Conservation (phyloP, 106 monocot genomes). For the Cymbidium sinense region DNA sequence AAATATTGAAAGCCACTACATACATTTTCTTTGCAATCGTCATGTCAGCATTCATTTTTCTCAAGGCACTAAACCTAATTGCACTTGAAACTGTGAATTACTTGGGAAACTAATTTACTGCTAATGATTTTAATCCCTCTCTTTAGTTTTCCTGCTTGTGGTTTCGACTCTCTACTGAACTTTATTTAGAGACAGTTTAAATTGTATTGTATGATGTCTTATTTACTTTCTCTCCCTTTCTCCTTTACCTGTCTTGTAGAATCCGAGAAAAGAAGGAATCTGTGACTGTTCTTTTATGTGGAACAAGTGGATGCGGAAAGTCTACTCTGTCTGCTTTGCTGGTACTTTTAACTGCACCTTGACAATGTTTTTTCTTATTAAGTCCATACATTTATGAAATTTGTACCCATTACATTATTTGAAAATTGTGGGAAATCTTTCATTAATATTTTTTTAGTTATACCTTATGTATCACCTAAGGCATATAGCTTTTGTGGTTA, state of each 20-base stretch:
- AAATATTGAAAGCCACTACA: too few species aligned
- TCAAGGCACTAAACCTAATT: too few species aligned
- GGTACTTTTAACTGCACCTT: slow-evolving; percentile 26
- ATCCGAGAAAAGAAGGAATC: slow-evolving; percentile 85
- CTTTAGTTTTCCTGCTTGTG: too few species aligned
- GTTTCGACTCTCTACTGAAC: background rate
- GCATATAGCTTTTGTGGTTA: background rate
- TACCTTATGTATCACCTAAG: background rate
- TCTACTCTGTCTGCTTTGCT: slow-evolving; percentile 88
- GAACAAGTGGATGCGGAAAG: slow-evolving; percentile 91
- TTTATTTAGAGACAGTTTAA: background rate
- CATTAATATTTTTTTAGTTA: too few species aligned
- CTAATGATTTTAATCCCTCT: too few species aligned
- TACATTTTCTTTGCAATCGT: too few species aligned
- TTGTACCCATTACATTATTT: background rate
- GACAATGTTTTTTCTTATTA: background rate
- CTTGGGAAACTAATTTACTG: too few species aligned
- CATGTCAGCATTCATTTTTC: too few species aligned
- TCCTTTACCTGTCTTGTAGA: slow-evolving; percentile 26
- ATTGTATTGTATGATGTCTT: background rate
- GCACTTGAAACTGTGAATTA: too few species aligned
- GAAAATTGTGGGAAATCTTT: slow-evolving; percentile 4
- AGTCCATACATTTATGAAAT: background rate
- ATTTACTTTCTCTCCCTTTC: background rate
- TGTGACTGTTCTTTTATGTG: slow-evolving; percentile 77